Base-by-base conservation (phyloP, 768 basidiomycete genomes). In the Trametes maxima region DNA sequence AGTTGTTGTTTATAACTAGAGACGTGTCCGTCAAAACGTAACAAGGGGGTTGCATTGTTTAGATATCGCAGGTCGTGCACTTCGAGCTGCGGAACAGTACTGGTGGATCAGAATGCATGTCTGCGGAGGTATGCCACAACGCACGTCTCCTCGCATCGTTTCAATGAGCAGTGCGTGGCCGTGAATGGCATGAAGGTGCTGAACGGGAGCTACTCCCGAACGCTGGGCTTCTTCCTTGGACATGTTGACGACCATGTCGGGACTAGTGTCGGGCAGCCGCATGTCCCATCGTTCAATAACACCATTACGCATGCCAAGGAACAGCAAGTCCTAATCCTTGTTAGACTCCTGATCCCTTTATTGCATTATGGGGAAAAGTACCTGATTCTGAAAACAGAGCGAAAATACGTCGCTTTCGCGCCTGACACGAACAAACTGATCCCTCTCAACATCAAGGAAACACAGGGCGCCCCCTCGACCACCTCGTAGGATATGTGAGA, bases 51-150 rank as follows among this genome's bases (percentile, higher is more conserved):
- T 13, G 65, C 64, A 36, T 64, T 63, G n/a, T 74, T 70, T 47
- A 79, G 71, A 64, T 82, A 88, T 10, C 90, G 84, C 52, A 88
- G 71, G 72, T 92, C 89, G 62, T 82, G 87, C 3, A 80, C 74
- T 47, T 82, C 79, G 17, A 90, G 74, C 89, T 89, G 7, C n/a
- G 1, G n/a, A 22, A 14, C 11, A 12, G 25, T 40, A 25, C n/a
- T n/a, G 12, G 50, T 22, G 17, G 2, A 59, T 24, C 2, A 7
- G 43, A 24, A 19, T 21, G 19, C 16, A 21, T 37, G 35, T 7
- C 3, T 11, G 11, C 14, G 7, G 5, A 39, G n/a, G 16, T 12
- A 49, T 14, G 39, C 28, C 28, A 40, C 19, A 2, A 74, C 83
- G 59, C 62, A 88, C 90, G 25, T 81, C 72, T 24, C 89, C 89